phyloP scores from a whole-genome alignment of 2,329 filamentous ascomycete genomes.

The Fusarium mundagurra region DNA sequence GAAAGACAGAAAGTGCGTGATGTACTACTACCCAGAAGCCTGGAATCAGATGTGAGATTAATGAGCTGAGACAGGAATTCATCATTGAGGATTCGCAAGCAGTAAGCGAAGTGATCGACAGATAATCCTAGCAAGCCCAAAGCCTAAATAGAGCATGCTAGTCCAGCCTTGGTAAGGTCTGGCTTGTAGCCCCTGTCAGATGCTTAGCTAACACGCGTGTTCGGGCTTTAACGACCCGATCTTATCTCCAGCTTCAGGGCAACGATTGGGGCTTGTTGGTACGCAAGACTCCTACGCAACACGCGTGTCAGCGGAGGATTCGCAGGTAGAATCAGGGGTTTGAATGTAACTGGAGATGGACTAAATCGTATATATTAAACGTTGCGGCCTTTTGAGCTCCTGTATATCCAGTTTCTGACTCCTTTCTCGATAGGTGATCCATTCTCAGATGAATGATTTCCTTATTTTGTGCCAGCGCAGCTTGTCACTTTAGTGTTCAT shows the following conservation, averaged over 20 bases:
- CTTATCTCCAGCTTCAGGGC: not conserved
- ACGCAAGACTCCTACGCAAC: not conserved
- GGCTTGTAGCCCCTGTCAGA: accelerated
- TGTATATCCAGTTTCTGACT: too few species aligned
- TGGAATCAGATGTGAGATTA: not conserved
- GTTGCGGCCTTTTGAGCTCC: too few species aligned
- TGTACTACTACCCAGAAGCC: accelerated
- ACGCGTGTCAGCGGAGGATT: conserved; percentile 27
- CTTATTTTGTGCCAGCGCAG: too few species aligned
- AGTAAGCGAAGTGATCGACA: not conserved
- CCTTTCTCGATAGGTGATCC: too few species aligned
- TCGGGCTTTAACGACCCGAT: not conserved
- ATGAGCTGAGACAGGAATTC: not conserved
- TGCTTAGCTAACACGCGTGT: conserved; percentile 35
- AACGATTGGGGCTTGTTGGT: not conserved
- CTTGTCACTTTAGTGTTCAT: too few species aligned
- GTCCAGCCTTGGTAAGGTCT: accelerated
- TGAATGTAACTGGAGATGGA: accelerated
- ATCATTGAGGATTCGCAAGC: not conserved
- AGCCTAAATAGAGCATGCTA: accelerated
- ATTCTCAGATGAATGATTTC: too few species aligned
- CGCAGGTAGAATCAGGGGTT: accelerated
- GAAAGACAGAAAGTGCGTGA: not conserved
- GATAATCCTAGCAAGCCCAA: accelerated
- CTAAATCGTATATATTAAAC: too few species aligned